These are phyloP conservation scores for Lantana camara DNA, from an alignment of 257 asterid genomes.

Conservation along the genomic window DNA sequence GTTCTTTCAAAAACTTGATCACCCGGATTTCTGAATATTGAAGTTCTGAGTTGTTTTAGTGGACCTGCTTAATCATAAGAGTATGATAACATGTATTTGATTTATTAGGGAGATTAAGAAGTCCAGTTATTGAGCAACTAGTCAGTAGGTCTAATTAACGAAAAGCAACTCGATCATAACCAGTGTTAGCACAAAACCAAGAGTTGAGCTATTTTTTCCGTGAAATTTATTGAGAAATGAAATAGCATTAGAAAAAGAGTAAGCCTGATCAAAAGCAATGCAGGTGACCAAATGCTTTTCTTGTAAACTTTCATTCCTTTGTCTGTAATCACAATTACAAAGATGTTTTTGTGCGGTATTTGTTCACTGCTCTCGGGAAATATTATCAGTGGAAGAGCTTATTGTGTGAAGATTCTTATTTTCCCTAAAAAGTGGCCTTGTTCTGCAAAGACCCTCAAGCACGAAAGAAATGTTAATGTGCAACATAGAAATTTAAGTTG, in stretches of 20 bases:
- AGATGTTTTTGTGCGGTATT: not conserved
- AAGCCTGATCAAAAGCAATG: not conserved
- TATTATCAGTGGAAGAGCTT: conserved; percentile 4
- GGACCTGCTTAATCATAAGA: not conserved
- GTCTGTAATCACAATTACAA: not conserved
- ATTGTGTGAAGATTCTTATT: not conserved
- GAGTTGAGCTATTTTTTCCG: not conserved
- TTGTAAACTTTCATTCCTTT: not conserved
- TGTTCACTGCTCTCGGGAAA: too few species aligned
- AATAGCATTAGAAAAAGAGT: not conserved
- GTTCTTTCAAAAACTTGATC: not conserved
- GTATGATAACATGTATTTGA: not conserved
- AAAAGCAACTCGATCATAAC: not conserved
- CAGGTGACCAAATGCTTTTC: not conserved
- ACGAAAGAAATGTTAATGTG: not conserved
- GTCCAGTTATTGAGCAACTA: not conserved
- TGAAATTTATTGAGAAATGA: not conserved
- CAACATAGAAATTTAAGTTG: not conserved
- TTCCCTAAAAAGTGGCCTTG: not conserved
- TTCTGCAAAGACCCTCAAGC: not conserved
- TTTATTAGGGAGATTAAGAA: not conserved
- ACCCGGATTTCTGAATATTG: not conserved
- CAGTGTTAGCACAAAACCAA: not conserved
- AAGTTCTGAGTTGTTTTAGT: conserved; percentile 9
- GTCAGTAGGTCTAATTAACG: conserved; percentile 10